Percentiles rank a stretch among this genome's conserved stretches.
Evolutionary conservation across 129 eudicot species (phyloP).

Genomic region (Arctium lappa): DNA sequence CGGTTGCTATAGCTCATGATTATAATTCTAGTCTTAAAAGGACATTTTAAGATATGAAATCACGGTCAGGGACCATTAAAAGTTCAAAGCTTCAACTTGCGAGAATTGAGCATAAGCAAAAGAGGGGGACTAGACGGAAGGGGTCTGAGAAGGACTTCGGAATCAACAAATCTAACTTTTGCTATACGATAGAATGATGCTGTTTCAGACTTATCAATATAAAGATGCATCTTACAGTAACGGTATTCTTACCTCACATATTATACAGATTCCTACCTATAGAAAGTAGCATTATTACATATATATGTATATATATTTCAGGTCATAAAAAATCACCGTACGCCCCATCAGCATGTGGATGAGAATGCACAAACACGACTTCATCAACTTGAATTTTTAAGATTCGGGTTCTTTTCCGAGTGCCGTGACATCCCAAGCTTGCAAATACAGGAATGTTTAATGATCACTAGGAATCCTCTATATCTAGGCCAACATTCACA

Average conservation of each 20-base stretch:
- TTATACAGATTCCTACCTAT: slow-evolving; percentile 35
- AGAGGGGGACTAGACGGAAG: background rate
- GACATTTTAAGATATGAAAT: slow-evolving; percentile 15
- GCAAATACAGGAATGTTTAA: background rate
- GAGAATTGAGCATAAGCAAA: slow-evolving; percentile 38
- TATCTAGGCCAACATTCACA: slow-evolving; percentile 15
- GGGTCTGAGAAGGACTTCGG: slow-evolving; percentile 1
- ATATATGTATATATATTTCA: background rate
- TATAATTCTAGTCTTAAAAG: background rate
- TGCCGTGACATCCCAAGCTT: background rate
- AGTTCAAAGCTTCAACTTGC: slow-evolving; percentile 35
- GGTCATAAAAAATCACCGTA: slow-evolving; percentile 1
- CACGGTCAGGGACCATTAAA: slow-evolving; percentile 25
- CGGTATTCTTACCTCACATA: background rate
- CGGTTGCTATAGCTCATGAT: slow-evolving; percentile 1
- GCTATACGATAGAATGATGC: slow-evolving; percentile 18
- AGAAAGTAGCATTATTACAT: slow-evolving; percentile 5
- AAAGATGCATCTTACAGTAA: slow-evolving; percentile 18
- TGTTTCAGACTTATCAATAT: slow-evolving; percentile 7
- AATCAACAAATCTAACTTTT: slow-evolving; percentile 20
- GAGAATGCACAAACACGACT: slow-evolving; percentile 30
- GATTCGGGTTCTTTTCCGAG: slow-evolving; percentile 7
- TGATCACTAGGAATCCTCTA: slow-evolving; percentile 12
- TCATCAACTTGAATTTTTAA: slow-evolving; percentile 24
- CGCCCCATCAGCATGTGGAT: slow-evolving; percentile 29